Base-by-base conservation (phyloP, 768 basidiomycete species). In the Boletales sp. region DNA sequence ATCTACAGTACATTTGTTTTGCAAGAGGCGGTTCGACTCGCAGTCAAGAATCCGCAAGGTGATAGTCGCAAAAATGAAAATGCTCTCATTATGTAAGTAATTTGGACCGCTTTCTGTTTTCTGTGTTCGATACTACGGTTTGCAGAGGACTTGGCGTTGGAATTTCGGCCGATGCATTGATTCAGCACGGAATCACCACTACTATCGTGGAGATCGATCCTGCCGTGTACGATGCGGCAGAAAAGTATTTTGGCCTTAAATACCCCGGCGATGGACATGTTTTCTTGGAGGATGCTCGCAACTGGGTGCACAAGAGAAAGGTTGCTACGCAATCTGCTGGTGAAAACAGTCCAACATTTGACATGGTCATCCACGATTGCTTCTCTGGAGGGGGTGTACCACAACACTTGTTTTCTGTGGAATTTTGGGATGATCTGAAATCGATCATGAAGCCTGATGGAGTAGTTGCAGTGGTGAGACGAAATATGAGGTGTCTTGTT, bases 381-480 rank as follows among this genome's bases (percentile, higher is more conserved):
- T 97, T 96, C 65, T 92, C 93, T 9, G 95, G 94, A 9, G 95
- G 95, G 4, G 83, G 82, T n/a, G 84, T 97, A 3, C 93, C 95
- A 0, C 73, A 83, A 34, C 86, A 91, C 60, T 71, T 97, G 45
- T 97, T 87, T 69, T 90, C 93, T 0, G 36, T 78, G 30, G 85
- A 94, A 57, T 94, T 94, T 63, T 95, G 91, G 90, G 56, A 74
- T 19, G 82, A 84, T 46, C 62, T 95, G 45, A 84, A 80, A 58
- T 59, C 65, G 2, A 63, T 84, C 17, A 77, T 95, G 67, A 74
- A 78, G 12, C 72, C 79, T 4, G 82, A 89, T 41, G 94, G 87
- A 4, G 73, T 94, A 14, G 66, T 95, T 13, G 91, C 83, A 17
- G 83, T 96, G 57, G 93, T 94, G 56, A 71, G 86, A 72, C 39